Base-by-base conservation (phyloP, 2,329 filamentous ascomycete genomes). In the Decorospora gaudefroyi region DNA sequence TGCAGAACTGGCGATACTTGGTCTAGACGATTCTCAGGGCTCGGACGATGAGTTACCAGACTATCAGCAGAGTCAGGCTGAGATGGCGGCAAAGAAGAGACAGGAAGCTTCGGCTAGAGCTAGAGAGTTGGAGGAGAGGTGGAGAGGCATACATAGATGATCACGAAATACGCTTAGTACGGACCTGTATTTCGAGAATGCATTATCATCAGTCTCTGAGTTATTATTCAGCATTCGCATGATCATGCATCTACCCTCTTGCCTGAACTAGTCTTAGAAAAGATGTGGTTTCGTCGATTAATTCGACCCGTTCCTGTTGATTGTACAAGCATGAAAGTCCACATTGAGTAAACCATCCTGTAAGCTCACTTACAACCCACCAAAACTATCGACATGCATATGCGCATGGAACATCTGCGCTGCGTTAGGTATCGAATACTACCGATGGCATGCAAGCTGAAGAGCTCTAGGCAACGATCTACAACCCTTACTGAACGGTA, bases 41-140 rank as follows among this genome's bases (percentile, higher is more conserved):
- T 50, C 46, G 2, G 55, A 62, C 3, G 65, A 68, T 28, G 72
- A 77, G 46, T 49, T 77, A 10, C 75, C 75, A 0, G 67, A 76
- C 48, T 77, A 77, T 47, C 74, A 72, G 17, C 66, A 73, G 42
- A 76, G 73, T 44, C 75, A 77, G 55, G 72, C 72, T 9, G 71
- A 76, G 47, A 74, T 73, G 53, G 67, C 69, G 18, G 68, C 63
- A 6, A 59, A 49, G 30, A 72, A 66, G 41, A 59, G 74, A 21
- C 53, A 54, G 9, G 73, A 72, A 48, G 74, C 74, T n/a, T 63
- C 70, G 9, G 64, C 68, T 22, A 59, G 75, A 47, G 75, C 74
- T 32, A 61, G 70, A 40, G 75, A 77, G 44, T 45, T 77, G 46
- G 73, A 75, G 39, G 65, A 65, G 22, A 61, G 72, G 36, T 77